A percentile compares a stretch with the other conserved stretches of the same genome.
These are phyloP conservation scores for Cyphellophora europaea DNA, from an alignment of 2,329 filamentous ascomycete species.

Conservation along the genomic window DNA sequence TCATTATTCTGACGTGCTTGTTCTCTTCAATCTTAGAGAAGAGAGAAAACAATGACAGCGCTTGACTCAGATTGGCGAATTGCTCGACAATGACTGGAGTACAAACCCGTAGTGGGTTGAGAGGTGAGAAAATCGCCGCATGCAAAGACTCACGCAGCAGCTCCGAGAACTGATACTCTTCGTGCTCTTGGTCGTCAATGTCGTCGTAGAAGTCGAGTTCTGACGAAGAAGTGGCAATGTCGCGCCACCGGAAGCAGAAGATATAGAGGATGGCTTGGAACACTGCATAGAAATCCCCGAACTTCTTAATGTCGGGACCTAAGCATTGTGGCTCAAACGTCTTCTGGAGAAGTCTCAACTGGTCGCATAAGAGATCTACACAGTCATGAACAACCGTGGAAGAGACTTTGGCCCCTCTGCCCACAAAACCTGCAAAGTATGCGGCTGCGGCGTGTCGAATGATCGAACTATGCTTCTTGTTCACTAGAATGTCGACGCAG, in stretches of 20 bases:
- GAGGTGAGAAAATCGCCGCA: conserved; percentile 71
- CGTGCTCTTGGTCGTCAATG: conserved; percentile 46
- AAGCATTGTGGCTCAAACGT: conserved; percentile 65
- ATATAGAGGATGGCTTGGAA: conserved; percentile 89
- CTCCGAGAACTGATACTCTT: conserved; percentile 70
- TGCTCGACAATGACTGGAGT: conserved; percentile 82
- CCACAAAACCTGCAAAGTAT: conserved; percentile 90
- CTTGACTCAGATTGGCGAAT: conserved; percentile 79
- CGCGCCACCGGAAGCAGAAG: conserved; percentile 96
- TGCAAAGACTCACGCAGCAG: conserved; percentile 65
- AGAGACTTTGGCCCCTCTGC: conserved; percentile 74
- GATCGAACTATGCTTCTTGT: conserved; percentile 59
- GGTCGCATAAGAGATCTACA: conserved; percentile 66
- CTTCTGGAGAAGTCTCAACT: conserved; percentile 66
- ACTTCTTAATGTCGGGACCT: conserved; percentile 76
- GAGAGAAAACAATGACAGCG: conserved; percentile 81
- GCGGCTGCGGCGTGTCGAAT: conserved; percentile 77
- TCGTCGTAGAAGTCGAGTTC: conserved; percentile 47
- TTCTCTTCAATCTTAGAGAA: conserved; percentile 83
- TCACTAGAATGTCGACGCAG: conserved; percentile 63
- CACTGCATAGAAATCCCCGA: conserved; percentile 75
- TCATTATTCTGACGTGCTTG: conserved; percentile 60
- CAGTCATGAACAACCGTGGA: conserved; percentile 69
- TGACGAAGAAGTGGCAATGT: conserved; percentile 50
- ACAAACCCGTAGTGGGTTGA: conserved; percentile 94